A percentile compares a stretch with the other conserved stretches of the same genome.
Evolutionary conservation across 2,329 filamentous ascomycete species (phyloP).

Genomic region (Tolypocladium capitatum): DNA sequence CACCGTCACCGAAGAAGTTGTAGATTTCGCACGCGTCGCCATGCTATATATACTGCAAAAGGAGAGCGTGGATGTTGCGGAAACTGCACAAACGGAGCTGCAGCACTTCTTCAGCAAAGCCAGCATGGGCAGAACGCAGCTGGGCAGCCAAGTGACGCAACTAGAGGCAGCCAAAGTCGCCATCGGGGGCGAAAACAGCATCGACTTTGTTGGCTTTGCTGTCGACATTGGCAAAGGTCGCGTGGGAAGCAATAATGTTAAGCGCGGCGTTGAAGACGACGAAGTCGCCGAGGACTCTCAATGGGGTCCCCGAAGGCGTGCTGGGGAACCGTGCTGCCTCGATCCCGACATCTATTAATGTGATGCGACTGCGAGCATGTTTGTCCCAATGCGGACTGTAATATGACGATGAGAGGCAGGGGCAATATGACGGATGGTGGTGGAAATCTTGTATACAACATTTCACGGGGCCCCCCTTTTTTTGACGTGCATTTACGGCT

Average conservation of each 20-base stretch:
- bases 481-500: constrained; percentile 14
- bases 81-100: constrained; percentile 38
- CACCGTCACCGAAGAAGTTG: constrained; percentile 36
- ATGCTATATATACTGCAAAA: constrained; percentile 50
- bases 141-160: constrained; percentile 20
- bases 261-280: constrained; percentile 5
- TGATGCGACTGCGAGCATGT: constrained; percentile 7
- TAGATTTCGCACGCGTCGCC: constrained; percentile 51
- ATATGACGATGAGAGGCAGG: constrained; percentile 2
- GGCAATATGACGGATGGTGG: constrained; percentile 5
- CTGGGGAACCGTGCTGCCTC: background rate
- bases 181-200: constrained; percentile 29
- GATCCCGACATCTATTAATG: background rate
- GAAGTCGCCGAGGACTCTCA: background rate
- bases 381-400: background rate
- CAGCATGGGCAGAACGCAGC: constrained; percentile 13
- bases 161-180: constrained; percentile 27
- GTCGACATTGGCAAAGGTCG: constrained; percentile 23
- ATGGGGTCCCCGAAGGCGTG: background rate
- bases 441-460: constrained; percentile 14
- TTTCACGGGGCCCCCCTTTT: constrained; percentile 6
- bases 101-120: constrained; percentile 40
- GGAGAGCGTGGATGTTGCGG: constrained; percentile 34
- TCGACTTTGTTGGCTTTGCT: constrained; percentile 36
- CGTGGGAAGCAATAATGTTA: constrained; percentile 13